phyloP scores from a whole-genome alignment of 2,329 filamentous ascomycete species.

The Lasiodiplodia hormozganensis region DNA sequence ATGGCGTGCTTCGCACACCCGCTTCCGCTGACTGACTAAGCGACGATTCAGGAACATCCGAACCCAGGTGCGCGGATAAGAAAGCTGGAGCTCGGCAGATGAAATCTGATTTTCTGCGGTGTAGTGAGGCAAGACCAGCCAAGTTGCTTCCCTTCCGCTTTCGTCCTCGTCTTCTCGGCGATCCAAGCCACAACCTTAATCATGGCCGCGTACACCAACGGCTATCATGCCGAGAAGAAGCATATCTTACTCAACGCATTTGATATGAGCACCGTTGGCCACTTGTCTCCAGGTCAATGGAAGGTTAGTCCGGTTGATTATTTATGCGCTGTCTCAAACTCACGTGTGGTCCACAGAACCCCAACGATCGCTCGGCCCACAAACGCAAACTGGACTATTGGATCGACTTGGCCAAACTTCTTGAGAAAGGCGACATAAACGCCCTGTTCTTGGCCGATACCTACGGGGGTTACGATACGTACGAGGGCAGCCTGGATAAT shows the following conservation, averaged over 20 bases:
- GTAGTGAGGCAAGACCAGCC: neutral
- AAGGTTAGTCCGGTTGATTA: conserved; percentile 52
- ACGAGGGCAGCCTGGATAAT: conserved; percentile 65
- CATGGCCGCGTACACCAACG: conserved; percentile 5
- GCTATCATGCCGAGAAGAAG: conserved; percentile 48
- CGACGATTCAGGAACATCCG: conserved; percentile 11
- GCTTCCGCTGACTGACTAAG: conserved; percentile 24
- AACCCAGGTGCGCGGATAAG: neutral
- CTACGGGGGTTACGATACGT: conserved; percentile 69
- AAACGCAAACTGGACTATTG: conserved; percentile 69
- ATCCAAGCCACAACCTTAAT: conserved; percentile 1
- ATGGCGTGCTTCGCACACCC: conserved; percentile 23
- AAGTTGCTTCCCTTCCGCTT: neutral
- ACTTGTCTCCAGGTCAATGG: conserved; percentile 72
- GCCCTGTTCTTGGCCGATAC: conserved; percentile 71
- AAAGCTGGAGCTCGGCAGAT: neutral
- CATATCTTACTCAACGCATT: conserved; percentile 70
- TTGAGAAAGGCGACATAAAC: conserved; percentile 69
- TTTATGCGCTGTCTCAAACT: conserved; percentile 7
- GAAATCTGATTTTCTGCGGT: neutral
- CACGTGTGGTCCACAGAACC: conserved; percentile 55
- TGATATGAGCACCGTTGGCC: conserved; percentile 70
- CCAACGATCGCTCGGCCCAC: conserved; percentile 65
- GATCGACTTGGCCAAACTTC: conserved; percentile 67
- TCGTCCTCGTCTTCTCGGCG: conserved; percentile 4